These are phyloP conservation scores for Elsinoe arachidis DNA, from an alignment of 2,329 filamentous ascomycete genomes.

Conservation along the genomic window DNA sequence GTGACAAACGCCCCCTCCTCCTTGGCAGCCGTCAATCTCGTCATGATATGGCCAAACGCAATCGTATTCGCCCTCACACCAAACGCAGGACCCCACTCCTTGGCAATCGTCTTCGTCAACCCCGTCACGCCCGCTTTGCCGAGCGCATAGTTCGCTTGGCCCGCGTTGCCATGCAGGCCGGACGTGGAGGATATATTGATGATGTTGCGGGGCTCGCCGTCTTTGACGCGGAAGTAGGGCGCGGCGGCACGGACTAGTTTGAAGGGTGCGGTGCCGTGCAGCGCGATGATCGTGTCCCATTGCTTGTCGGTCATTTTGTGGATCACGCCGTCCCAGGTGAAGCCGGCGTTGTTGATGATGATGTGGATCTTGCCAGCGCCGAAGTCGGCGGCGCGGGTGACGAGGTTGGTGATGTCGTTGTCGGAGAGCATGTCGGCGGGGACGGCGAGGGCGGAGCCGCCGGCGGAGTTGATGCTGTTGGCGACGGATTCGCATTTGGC, in stretches of 20 bases:
- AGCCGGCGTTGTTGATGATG: constrained; percentile 85
- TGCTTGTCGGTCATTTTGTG: constrained; percentile 89
- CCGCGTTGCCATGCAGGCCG: constrained; percentile 77
- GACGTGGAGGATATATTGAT: constrained; percentile 79
- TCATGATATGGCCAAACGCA: constrained; percentile 74
- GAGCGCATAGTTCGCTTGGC: constrained; percentile 81
- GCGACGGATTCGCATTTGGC: constrained; percentile 62
- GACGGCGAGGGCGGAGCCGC: constrained; percentile 62
- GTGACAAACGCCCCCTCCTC: constrained; percentile 73
- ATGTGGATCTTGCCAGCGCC: constrained; percentile 83
- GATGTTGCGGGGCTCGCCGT: constrained; percentile 68
- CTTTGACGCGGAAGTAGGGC: constrained; percentile 79
- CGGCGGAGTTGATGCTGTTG: constrained; percentile 57
- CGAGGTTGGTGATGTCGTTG: constrained; percentile 61
- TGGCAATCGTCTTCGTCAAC: constrained; percentile 80
- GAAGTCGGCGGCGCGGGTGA: constrained; percentile 68
- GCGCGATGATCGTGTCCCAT: constrained; percentile 77
- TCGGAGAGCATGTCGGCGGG: constrained; percentile 68
- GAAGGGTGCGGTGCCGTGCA: constrained; percentile 82
- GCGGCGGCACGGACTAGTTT: constrained; percentile 70
- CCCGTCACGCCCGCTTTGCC: constrained; percentile 79
- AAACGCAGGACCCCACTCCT: constrained; percentile 79
- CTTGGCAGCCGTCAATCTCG: constrained; percentile 73
- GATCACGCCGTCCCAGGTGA: constrained; percentile 87
- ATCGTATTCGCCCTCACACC: constrained; percentile 77